These are phyloP conservation scores for Saturnispora saitoi DNA, from an alignment of 805 yeast species.

Conservation along the genomic window DNA sequence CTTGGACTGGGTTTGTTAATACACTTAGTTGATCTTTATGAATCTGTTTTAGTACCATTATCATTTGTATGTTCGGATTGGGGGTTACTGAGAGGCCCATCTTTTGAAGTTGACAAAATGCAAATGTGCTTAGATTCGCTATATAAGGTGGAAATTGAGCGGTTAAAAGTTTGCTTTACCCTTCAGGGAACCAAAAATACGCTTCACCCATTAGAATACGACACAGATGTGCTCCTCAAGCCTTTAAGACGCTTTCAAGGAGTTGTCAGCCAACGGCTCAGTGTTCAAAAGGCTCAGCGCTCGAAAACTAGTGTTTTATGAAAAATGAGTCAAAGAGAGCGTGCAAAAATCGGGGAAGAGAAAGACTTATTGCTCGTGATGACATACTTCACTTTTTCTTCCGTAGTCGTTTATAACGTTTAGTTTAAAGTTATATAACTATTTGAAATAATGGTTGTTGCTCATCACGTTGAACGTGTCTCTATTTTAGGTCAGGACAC, in stretches of 20 bases:
- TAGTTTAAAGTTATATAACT: neutral
- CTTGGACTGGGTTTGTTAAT: neutral
- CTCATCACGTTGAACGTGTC: slow-evolving; percentile 38
- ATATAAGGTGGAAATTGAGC: neutral
- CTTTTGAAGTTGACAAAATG: neutral
- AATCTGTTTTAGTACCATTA: neutral
- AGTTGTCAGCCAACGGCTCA: neutral
- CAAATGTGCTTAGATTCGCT: neutral
- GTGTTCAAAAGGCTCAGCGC: neutral
- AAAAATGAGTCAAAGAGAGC: neutral
- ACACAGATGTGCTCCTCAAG: neutral
- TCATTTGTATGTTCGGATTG: neutral
- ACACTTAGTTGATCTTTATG: neutral
- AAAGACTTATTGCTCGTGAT: neutral
- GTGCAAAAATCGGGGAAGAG: neutral
- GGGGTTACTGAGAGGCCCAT: neutral
- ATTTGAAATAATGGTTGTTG: slow-evolving; percentile 2
- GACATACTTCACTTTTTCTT: neutral
- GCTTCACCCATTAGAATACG: neutral
- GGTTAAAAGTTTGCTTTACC: neutral
- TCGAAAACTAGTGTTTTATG: neutral
- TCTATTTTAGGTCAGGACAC: slow-evolving; percentile 73
- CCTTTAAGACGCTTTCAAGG: neutral
- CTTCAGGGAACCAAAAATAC: neutral
- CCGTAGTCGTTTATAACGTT: neutral